A percentile compares a stretch with the other conserved stretches of the same genome.
phyloP scores from a whole-genome alignment of 1,284 basidiomycete species.

The Stereum hirsutum region DNA sequence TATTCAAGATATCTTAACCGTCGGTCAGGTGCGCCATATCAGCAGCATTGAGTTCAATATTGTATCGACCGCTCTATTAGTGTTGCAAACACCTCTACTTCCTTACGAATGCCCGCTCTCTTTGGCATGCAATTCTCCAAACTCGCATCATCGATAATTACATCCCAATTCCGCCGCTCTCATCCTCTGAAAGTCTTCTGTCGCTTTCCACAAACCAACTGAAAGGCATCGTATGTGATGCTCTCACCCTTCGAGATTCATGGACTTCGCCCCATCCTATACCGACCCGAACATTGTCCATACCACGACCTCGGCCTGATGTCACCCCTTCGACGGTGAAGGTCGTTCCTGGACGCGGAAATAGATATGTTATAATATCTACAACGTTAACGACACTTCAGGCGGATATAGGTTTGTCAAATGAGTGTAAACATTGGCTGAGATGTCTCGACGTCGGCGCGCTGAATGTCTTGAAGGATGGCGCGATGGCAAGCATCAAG shows the following conservation, averaged over 20 bases:
- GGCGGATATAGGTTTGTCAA: no score
- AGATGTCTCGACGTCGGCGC: slow-evolving; percentile 4
- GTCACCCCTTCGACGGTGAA: background rate
- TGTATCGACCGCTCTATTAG: background rate
- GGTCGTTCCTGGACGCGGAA: slow-evolving; percentile 1
- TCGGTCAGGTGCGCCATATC: background rate
- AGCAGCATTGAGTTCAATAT: background rate
- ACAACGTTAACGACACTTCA: no score
- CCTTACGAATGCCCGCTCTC: slow-evolving; percentile 4
- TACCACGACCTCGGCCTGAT: background rate
- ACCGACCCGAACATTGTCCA: background rate
- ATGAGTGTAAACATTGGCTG: slow-evolving; percentile 1
- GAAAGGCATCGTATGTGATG: background rate
- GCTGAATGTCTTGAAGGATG: no score
- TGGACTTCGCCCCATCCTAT: slow-evolving; percentile 3
- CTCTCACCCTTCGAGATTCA: slow-evolving; percentile 1
- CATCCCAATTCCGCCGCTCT: slow-evolving; percentile 9
- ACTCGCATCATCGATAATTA: slow-evolving; percentile 1
- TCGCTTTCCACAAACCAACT: slow-evolving; percentile 5
- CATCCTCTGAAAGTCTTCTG: background rate
- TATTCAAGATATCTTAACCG: background rate
- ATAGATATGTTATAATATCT: no score
- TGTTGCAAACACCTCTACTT: slow-evolving; percentile 3
- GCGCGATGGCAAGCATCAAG: no score
- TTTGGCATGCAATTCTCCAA: slow-evolving; percentile 7